These are phyloP conservation scores for Limnanthes douglasii DNA, from an alignment of 345 rosid species.

Conservation along the genomic window DNA sequence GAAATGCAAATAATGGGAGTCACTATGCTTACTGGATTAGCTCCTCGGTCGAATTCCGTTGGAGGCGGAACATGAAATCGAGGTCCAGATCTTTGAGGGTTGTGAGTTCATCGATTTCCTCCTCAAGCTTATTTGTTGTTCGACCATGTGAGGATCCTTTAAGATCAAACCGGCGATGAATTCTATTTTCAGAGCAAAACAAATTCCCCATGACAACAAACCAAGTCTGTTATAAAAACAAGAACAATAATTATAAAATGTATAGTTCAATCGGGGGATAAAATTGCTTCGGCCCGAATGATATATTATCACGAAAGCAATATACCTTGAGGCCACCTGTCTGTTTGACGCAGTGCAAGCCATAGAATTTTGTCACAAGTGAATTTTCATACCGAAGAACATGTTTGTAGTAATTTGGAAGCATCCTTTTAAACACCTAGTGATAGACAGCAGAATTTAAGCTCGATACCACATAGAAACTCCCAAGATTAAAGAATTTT, in stretches of 20 bases:
- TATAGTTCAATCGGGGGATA: too few relatives aligned
- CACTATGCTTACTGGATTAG: conserved; percentile 48
- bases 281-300: conserved; percentile 1
- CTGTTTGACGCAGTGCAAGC: conserved; percentile 92
- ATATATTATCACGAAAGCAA: background rate
- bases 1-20: too few relatives aligned
- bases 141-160: conserved; percentile 99
- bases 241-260: too few relatives aligned
- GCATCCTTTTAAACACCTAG: conserved; percentile 93
- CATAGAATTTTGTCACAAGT: conserved; percentile 81
- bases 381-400: conserved; percentile 63
- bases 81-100: conserved; percentile 95
- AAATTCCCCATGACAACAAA: conserved; percentile 95
- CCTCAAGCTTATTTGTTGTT: conserved; percentile 64
- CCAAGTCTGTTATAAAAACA: conserved; percentile 35
- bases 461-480: conserved; percentile 11
- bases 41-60: conserved; percentile 71
- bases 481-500: conserved; percentile 12
- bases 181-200: conserved; percentile 90
- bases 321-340: conserved; percentile 85
- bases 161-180: conserved; percentile 87
- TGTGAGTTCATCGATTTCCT: conserved; percentile 91
- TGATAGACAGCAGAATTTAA: conserved; percentile 11
- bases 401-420: conserved; percentile 71
- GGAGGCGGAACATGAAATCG: conserved; percentile 76